Evolutionary conservation across 2,329 filamentous ascomycete species (phyloP), one percentile per base, ranked within the genome.

Genomic region (Phaeophleospora eucalypticola): DNA sequence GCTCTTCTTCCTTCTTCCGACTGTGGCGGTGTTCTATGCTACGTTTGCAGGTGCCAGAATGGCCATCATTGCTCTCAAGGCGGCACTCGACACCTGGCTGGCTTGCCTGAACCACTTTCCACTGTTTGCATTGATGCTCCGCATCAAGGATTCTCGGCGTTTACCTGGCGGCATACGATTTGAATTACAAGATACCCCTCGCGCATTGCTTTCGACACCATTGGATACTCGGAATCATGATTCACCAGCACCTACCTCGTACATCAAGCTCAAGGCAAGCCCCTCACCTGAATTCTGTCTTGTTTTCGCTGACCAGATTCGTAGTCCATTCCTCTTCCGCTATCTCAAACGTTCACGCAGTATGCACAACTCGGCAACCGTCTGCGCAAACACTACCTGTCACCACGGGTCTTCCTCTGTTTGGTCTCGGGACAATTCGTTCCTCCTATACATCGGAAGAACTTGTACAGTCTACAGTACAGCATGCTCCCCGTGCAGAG

Each of bases 81-180:
- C 91, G 10, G 78, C 81, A 14, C 83, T 98, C 47, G 93, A 98
- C 69, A 96, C 91, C 2, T 78, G 89, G 59, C 78, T 98, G 57
- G 94, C 93, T 36, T 96, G 87, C 69, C 71, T 98, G 47, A 98
- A 98, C 65, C 94, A 98, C 68, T 98, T 98, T 60, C 94, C 93
- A 4, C 78, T 98, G 14, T 98, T 98, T 70, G 93, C 93, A 20
- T 74, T 97, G 47, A 98, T 98, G 94, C 75, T 98, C 50, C 81
- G 91, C 59, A 77, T 96, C 58, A 98, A 98, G 68, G 94, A 98
- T 68, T 89, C 90, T 7, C 78, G 83, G 66, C 82, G 93, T 65
- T 75, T 98, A 58, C 93, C 93, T 51, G 91, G 87, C 49, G 89
- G 89, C 48, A 89, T 96, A 64, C 84, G 84, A 60, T 97, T 96